Evolutionary conservation across 495 filamentous ascomycete genomes (phyloP), one percentile per base, ranked within the genome.

Genomic region (Aspergillus cristatus): DNA sequence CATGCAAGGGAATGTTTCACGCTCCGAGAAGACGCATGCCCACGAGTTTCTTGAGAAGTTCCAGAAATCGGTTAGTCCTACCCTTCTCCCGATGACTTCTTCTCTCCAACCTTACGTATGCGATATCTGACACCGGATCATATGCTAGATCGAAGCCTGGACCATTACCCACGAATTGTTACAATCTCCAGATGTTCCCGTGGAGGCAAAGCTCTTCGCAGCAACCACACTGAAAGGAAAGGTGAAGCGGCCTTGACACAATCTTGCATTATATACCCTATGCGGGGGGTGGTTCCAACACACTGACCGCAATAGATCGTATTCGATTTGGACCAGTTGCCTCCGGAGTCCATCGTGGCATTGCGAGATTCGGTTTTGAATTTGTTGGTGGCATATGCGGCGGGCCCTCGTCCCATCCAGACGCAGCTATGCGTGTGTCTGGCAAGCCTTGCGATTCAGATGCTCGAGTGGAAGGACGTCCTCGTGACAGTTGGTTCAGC

Each of bases 221-320:
- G 91, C 93, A 37, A 95, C 87, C 18, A 97, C 91, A 31, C 66
- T 99, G 54, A 95, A 93, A 67, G 93, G 91, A 63, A 99, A 99
- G 80, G 91, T 96, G 70, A 51, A 70, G 47, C 38, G 46, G 42
- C 44, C 40, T 41, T 31, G 35, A 14, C 34, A n/a, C n/a, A n/a
- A n/a, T n/a, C n/a, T n/a, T n/a, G n/a, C n/a, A n/a, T n/a, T n/a
- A n/a, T n/a, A n/a, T 15, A 15, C 39, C 34, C 18, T 25, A 24
- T 14, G 22, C 34, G 31, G 11, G n/a, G n/a, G 48, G 10, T 43
- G 41, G 40, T 42, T 13, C 41, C 20, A 20, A 30, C 38, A 31
- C 44, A 39, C 57, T 72, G 38, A 70, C 47, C 25, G 26, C 33
- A 22, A 13, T 55, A 89, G 84, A 86, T 90, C 39, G 77, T 81